A percentile compares a stretch with the other conserved stretches of the same genome.
phyloP scores from a whole-genome alignment of 139 green algal genomes.

The Trebouxia sp. region DNA sequence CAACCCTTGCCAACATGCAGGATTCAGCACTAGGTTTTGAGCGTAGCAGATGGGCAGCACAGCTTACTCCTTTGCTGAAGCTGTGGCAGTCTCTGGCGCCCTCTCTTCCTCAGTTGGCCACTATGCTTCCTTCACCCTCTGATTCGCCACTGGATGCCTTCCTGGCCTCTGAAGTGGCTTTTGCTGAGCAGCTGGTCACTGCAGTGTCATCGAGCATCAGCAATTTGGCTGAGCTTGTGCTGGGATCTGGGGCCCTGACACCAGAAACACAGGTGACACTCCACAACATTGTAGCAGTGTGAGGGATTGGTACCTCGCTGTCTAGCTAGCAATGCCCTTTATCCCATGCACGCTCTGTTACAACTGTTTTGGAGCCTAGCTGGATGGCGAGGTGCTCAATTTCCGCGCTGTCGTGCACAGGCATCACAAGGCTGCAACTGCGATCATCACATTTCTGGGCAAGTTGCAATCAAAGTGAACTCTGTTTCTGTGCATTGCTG shows the following conservation, averaged over 20 bases:
- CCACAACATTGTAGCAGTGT: neutral
- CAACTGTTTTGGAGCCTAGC: neutral
- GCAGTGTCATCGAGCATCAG: constrained; percentile 45
- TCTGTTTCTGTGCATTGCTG: neutral
- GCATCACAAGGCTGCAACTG: neutral
- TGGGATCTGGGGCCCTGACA: constrained; percentile 45
- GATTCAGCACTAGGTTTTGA: constrained; percentile 40
- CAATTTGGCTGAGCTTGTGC: constrained; percentile 47
- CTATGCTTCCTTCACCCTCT: neutral
- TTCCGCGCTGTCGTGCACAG: neutral
- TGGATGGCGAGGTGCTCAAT: neutral
- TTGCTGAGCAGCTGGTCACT: constrained; percentile 45
- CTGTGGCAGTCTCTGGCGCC: constrained; percentile 55
- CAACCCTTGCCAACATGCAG: neutral
- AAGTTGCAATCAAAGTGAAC: neutral
- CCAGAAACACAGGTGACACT: constrained; percentile 41
- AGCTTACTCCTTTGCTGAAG: constrained; percentile 65
- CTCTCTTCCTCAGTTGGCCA: constrained; percentile 14
- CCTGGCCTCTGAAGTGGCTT: constrained; percentile 53
- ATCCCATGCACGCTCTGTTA: neutral
- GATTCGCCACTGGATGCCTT: constrained; percentile 57
- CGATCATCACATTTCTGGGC: neutral
- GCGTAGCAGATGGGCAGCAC: constrained; percentile 47
- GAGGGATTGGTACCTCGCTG: neutral
- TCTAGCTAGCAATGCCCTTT: too few species aligned